Conservation (phyloP, 345 rosid genomes). For the Draba incana region DNA sequence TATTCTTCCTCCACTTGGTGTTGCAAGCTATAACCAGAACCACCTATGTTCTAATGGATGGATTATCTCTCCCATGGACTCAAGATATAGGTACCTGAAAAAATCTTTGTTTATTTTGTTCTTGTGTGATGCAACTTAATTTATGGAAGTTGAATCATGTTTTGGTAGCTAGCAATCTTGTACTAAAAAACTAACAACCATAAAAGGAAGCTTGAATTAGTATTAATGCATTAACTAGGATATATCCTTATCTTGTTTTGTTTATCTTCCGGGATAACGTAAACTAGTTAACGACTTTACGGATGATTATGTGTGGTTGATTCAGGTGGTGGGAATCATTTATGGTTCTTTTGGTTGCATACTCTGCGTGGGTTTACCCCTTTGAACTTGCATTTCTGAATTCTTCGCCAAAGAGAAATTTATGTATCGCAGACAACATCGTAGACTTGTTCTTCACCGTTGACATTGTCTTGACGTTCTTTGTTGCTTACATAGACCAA, state of each 20-base stretch:
- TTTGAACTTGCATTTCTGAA: constrained; percentile 76
- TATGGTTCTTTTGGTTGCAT: constrained; percentile 83
- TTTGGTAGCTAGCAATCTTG: not conserved
- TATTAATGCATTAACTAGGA: not conserved
- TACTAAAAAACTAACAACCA: not conserved
- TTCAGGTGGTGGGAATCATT: constrained; percentile 83
- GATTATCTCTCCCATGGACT: constrained; percentile 80
- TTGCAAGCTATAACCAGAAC: constrained; percentile 58
- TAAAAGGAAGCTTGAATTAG: not conserved
- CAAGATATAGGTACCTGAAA: constrained; percentile 75
- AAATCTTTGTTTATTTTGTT: not conserved
- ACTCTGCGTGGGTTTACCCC: constrained; percentile 86
- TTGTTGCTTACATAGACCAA: constrained; percentile 69
- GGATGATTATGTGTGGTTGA: constrained; percentile 5
- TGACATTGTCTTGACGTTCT: constrained; percentile 80
- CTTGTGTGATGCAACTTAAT: not conserved
- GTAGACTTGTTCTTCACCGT: constrained; percentile 80
- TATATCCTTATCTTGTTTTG: not conserved
- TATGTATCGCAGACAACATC: constrained; percentile 67
- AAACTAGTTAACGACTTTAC: constrained; percentile 18
- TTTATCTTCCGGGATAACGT: not conserved
- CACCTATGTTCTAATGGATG: constrained; percentile 51
- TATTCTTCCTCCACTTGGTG: constrained; percentile 92
- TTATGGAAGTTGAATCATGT: constrained; percentile 6
- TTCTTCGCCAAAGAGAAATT: constrained; percentile 44